These are phyloP conservation scores for Rosellinia necatrix DNA, from an alignment of 2,329 filamentous ascomycete genomes.

Conservation along the genomic window DNA sequence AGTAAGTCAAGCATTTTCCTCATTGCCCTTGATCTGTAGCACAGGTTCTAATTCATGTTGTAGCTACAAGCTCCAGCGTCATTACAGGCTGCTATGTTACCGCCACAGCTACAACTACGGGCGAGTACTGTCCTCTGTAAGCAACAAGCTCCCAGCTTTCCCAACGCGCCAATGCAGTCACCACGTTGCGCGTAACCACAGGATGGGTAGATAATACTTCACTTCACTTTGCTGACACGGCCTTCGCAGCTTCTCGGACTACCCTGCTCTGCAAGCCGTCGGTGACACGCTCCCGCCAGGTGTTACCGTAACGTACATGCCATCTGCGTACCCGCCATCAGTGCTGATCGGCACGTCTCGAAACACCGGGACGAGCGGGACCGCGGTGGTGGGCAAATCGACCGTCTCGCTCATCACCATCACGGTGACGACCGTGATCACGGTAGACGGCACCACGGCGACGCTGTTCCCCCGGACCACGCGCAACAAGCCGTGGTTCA, in stretches of 20 bases:
- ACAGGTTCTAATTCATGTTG: neutral
- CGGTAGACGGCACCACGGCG: constrained; percentile 2
- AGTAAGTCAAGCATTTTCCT: neutral
- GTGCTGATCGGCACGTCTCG: neutral
- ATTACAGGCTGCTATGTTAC: neutral
- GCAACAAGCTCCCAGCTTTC: neutral
- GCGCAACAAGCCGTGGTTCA: neutral
- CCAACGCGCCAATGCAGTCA: neutral
- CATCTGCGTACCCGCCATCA: neutral
- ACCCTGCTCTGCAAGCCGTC: neutral
- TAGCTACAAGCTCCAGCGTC: constrained; percentile 2
- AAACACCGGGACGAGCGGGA: neutral
- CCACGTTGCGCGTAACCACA: too few species aligned
- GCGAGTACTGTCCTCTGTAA: constrained; percentile 6
- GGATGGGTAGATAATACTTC: too few species aligned
- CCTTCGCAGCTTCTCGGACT: neutral
- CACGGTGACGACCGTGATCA: neutral
- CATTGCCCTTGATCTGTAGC: neutral
- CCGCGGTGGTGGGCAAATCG: neutral
- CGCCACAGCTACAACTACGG: neutral
- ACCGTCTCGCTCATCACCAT: neutral
- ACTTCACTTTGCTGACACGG: neutral
- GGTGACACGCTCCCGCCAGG: neutral
- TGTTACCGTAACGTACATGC: neutral
- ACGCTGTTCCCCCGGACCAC: neutral